Conservation (phyloP, 306 rosid genomes). For the Rosa multiflora region DNA sequence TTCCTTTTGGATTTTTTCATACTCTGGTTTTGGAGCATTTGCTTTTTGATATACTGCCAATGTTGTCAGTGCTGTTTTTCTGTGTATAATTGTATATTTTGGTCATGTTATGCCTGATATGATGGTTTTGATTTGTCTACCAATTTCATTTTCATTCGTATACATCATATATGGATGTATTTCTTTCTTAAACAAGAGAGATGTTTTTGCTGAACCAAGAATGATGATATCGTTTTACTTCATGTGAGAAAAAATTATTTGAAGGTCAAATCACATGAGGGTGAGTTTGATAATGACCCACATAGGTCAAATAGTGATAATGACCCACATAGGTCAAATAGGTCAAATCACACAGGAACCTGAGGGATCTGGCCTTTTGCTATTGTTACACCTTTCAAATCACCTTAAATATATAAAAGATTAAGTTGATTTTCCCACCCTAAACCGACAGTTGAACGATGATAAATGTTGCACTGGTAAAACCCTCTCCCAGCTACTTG, state of each 20-base stretch:
- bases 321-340: too few species aligned
- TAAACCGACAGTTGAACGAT: background rate
- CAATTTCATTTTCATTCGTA: too few species aligned
- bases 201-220: background rate
- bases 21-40: too few species aligned
- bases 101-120: too few species aligned
- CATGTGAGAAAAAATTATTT: background rate
- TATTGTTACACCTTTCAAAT: background rate
- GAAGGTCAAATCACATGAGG: background rate
- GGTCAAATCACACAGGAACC: background rate
- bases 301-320: too few species aligned
- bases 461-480: background rate
- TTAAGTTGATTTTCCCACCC: background rate
- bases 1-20: too few species aligned
- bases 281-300: too few species aligned
- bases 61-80: too few species aligned
- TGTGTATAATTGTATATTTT: too few species aligned
- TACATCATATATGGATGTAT: too few species aligned
- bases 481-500: background rate
- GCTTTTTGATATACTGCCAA: too few species aligned
- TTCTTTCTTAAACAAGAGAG: background rate
- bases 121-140: too few species aligned
- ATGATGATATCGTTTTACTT: background rate
- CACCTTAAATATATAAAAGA: background rate
- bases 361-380: background rate